Evolutionary conservation across 768 basidiomycete species (phyloP).

Genomic region (Lentinula sp.): DNA sequence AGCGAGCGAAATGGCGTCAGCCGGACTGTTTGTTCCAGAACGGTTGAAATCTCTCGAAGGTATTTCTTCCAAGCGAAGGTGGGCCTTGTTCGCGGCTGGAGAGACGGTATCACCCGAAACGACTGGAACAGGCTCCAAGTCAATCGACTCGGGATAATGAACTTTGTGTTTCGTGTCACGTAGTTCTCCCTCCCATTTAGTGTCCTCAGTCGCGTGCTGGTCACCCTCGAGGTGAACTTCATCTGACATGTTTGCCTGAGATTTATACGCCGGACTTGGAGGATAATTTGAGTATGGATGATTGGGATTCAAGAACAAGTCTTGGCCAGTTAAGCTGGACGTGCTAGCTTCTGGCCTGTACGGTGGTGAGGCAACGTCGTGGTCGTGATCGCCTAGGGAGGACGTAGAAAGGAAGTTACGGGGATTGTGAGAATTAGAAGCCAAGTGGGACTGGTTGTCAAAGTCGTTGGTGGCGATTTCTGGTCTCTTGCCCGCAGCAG

Average conservation of each 20-base stretch:
- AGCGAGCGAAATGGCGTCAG: conserved; percentile 34
- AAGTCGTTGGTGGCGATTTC: not conserved
- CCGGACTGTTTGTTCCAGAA: conserved; percentile 22
- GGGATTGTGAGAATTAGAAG: not conserved
- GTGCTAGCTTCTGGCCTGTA: conserved; percentile 28
- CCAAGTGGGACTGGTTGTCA: not conserved
- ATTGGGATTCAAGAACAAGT: conserved; percentile 1
- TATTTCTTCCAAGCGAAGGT: conserved; percentile 6
- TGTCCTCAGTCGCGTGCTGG: conserved; percentile 9
- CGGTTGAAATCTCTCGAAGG: not conserved
- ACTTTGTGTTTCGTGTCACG: conserved; percentile 32
- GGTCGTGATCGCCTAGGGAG: not conserved
- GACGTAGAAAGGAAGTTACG: not conserved
- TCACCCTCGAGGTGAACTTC: conserved; percentile 15
- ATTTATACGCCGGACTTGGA: conserved; percentile 21
- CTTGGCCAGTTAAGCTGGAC: conserved; percentile 20
- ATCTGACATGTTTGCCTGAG: conserved; percentile 12
- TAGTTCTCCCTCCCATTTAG: conserved; percentile 12
- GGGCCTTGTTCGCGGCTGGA: conserved; percentile 15
- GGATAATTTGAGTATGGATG: conserved; percentile 12
- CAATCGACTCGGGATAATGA: conserved; percentile 40
- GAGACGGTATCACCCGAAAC: not conserved
- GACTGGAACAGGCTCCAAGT: conserved; percentile 22
- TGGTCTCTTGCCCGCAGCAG: not conserved
- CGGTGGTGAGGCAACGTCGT: conserved; percentile 26